Conservation (phyloP, 768 basidiomycete species). For the Leccinellum rugosiceps region DNA sequence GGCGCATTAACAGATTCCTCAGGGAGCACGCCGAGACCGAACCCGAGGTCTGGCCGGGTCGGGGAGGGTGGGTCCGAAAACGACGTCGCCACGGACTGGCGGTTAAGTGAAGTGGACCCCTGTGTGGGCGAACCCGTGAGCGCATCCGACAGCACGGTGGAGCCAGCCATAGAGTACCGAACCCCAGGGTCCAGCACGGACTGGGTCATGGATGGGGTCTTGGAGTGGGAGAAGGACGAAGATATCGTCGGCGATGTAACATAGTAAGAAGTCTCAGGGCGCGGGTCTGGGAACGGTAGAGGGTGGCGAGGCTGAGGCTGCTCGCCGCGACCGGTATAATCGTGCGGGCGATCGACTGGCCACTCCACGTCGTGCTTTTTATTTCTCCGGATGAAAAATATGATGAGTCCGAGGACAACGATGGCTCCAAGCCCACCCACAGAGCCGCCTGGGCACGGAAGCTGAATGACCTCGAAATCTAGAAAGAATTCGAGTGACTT, state of each 20-base stretch:
- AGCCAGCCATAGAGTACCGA: neutral
- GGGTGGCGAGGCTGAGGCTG: neutral
- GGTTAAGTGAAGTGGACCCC: neutral
- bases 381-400: neutral
- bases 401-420: neutral
- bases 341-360: neutral
- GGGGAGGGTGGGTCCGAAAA: neutral
- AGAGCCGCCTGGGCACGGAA: neutral
- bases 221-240: neutral
- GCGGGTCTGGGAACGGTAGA: neutral
- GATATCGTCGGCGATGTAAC: neutral
- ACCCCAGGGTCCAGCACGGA: neutral
- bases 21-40: neutral
- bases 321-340: neutral
- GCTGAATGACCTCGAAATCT: neutral
- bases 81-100: neutral
- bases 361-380: neutral
- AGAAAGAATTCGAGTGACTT: neutral
- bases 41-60: neutral
- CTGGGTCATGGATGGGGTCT: neutral
- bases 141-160: neutral
- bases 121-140: neutral
- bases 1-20: neutral
- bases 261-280: neutral
- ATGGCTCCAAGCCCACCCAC: neutral